These are phyloP conservation scores for Sarocladium oryzae DNA, from an alignment of 2,329 filamentous ascomycete species.

Conservation along the genomic window DNA sequence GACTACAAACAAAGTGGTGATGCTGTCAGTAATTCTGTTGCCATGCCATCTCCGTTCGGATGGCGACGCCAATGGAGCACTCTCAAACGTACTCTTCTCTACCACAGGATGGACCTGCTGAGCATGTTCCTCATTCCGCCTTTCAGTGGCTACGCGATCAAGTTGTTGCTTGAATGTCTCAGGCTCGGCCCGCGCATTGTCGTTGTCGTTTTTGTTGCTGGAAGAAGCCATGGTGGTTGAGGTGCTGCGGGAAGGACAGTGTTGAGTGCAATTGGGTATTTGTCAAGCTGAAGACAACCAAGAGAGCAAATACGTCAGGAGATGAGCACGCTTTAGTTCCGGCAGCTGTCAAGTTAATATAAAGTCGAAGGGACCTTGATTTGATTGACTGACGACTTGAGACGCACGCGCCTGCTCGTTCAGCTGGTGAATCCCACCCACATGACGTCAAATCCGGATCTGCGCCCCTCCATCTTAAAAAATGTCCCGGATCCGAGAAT, in stretches of 20 bases:
- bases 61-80: background rate
- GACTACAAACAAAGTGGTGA: slow-evolving; percentile 22
- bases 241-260: background rate
- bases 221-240: slow-evolving; percentile 8
- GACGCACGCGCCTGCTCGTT: slow-evolving; percentile 9
- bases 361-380: slow-evolving; percentile 6
- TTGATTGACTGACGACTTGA: too few species aligned
- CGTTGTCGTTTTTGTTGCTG: slow-evolving; percentile 8
- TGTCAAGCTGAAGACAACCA: too few species aligned
- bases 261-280: too few species aligned
- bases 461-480: slow-evolving; percentile 1
- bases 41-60: too few species aligned
- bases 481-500: background rate
- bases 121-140: slow-evolving; percentile 19
- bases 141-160: slow-evolving; percentile 33
- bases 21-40: slow-evolving; percentile 10
- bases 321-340: background rate
- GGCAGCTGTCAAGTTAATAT: background rate
- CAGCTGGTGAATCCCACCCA: slow-evolving; percentile 6
- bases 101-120: slow-evolving; percentile 30
- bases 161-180: slow-evolving; percentile 37
- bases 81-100: slow-evolving; percentile 32
- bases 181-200: slow-evolving; percentile 11
- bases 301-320: too few species aligned
- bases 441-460: slow-evolving; percentile 16